phyloP scores from a whole-genome alignment of 495 filamentous ascomycete genomes.

The Pseudevernia furfuracea region DNA sequence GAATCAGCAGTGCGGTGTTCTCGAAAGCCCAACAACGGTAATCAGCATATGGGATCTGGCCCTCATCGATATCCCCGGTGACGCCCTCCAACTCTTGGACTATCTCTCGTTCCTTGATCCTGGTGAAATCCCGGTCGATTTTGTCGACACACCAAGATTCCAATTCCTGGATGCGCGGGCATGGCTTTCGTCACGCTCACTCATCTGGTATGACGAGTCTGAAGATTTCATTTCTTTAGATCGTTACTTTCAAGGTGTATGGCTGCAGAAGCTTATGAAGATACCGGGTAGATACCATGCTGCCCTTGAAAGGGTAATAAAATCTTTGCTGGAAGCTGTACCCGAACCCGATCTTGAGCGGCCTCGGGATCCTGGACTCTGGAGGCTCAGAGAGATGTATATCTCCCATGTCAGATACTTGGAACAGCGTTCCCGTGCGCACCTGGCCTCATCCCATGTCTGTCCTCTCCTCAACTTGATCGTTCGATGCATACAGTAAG shows the following conservation, averaged over 20 bases:
- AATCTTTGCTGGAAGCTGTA: background rate
- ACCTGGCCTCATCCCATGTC: background rate
- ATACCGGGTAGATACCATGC: background rate
- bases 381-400: background rate
- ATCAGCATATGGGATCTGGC: background rate
- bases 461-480: background rate
- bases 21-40: background rate
- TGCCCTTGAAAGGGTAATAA: background rate
- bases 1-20: background rate
- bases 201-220: background rate
- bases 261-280: background rate
- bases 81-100: constrained; percentile 1
- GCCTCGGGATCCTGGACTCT: constrained; percentile 4
- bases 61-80: background rate
- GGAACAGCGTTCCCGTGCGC: background rate
- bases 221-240: background rate
- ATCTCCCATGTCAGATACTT: background rate
- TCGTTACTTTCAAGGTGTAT: background rate
- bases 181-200: constrained; percentile 4
- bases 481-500: constrained; percentile 1
- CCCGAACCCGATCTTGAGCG: background rate
- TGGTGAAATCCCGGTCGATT: background rate
- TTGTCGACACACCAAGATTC: background rate
- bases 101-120: background rate
- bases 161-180: background rate